Conservation (phyloP, 441 rosid species). For the Brassica hybrid region DNA sequence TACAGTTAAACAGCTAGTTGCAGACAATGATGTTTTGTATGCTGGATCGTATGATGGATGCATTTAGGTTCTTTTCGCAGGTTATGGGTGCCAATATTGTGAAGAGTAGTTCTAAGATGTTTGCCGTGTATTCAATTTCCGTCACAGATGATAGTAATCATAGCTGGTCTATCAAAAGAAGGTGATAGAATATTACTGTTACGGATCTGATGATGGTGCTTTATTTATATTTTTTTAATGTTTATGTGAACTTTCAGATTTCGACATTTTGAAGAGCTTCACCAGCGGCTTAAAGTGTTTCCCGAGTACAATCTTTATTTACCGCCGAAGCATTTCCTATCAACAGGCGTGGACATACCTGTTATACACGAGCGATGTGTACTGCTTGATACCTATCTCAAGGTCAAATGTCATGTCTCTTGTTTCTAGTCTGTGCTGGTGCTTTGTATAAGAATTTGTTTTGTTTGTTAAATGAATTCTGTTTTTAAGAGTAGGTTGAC, state of each 20-base stretch:
- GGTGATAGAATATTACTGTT: constrained; percentile 55
- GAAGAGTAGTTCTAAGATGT: constrained; percentile 83
- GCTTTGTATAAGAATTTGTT: constrained; percentile 1
- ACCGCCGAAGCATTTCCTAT: constrained; percentile 98
- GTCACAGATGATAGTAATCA: constrained; percentile 87
- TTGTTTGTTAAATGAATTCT: not conserved
- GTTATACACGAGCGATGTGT: constrained; percentile 80
- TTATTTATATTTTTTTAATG: constrained; percentile 29
- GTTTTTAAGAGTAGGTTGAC: constrained; percentile 18
- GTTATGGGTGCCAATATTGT: constrained; percentile 99
- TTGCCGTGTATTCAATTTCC: constrained; percentile 93
- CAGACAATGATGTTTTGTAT: constrained; percentile 15
- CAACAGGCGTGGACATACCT: constrained; percentile 84
- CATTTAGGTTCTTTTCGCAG: constrained; percentile 56
- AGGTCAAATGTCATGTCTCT: constrained; percentile 58
- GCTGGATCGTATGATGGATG: constrained; percentile 29
- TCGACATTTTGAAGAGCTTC: constrained; percentile 99
- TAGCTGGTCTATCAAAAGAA: constrained; percentile 99
- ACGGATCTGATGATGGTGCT: constrained; percentile 33
- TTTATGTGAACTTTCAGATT: constrained; percentile 55
- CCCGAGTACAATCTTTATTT: constrained; percentile 90
- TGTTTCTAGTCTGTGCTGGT: constrained; percentile 26
- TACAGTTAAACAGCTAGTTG: constrained; percentile 40
- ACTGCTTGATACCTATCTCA: constrained; percentile 82
- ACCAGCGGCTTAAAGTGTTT: constrained; percentile 92